phyloP scores from a whole-genome alignment of 1,284 basidiomycete species.

The Termitomyces sp. region DNA sequence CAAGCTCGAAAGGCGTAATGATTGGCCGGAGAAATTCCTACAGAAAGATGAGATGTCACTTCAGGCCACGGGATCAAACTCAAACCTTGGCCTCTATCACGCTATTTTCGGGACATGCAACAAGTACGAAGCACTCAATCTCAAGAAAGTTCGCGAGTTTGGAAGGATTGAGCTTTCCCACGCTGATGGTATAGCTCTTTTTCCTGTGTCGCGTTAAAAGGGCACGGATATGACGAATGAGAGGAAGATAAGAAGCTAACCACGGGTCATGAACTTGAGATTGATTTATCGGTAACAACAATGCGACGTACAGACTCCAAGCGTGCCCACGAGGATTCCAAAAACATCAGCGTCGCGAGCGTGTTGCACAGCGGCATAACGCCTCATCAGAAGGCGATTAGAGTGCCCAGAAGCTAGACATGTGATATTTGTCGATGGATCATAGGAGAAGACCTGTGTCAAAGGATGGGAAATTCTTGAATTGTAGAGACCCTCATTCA shows the following conservation, averaged over 20 bases:
- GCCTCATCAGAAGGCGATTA: conserved; percentile 87
- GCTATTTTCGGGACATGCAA: conserved; percentile 93
- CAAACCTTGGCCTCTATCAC: conserved; percentile 77
- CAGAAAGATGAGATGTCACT: background rate
- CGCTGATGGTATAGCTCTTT: conserved; percentile 93
- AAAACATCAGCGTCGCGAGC: conserved; percentile 93
- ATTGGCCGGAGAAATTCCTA: conserved; percentile 90
- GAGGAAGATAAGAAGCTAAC: conserved; percentile 74
- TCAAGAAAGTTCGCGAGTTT: conserved; percentile 97
- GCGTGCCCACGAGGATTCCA: conserved; percentile 91
- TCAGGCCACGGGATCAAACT: conserved; percentile 4
- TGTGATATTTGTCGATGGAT: conserved; percentile 49
- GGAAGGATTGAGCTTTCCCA: conserved; percentile 93
- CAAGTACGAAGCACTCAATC: conserved; percentile 93
- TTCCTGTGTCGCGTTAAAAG: conserved; percentile 64
- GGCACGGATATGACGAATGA: conserved; percentile 72
- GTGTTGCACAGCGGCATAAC: conserved; percentile 85
- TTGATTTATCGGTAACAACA: background rate
- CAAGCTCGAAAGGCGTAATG: conserved; percentile 91
- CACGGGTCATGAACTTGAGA: background rate
- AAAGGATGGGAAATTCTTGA: background rate
- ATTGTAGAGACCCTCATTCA: background rate
- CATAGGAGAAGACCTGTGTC: conserved; percentile 69
- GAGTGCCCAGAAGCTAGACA: conserved; percentile 60
- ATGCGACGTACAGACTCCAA: conserved; percentile 72